These are phyloP conservation scores for Trypanosoma cruzi DNA, from an alignment of 208 protist genomes.

Conservation along the genomic window DNA sequence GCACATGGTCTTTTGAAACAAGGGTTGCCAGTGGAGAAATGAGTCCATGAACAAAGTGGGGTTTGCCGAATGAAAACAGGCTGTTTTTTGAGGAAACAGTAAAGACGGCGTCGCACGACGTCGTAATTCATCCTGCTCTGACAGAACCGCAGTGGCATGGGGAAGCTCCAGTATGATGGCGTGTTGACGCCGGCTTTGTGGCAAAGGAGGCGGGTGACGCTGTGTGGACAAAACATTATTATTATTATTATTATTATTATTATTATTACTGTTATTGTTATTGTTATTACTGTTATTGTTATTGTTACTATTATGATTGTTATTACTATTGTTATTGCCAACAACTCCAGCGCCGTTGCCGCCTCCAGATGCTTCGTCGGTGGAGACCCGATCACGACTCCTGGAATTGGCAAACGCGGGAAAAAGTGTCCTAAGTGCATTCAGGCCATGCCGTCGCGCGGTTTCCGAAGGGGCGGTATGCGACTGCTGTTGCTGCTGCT, in stretches of 20 bases:
- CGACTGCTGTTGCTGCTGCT: neutral
- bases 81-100: neutral
- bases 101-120: constrained; percentile 21
- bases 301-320: neutral
- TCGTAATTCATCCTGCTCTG: constrained; percentile 23
- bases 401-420: neutral
- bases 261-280: constrained; percentile 12
- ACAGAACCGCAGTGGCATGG: constrained; percentile 49
- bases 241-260: neutral
- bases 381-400: neutral
- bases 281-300: constrained; percentile 6
- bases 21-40: constrained; percentile 38
- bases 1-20: constrained; percentile 75
- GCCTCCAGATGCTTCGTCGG: neutral
- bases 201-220: neutral
- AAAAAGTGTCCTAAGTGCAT: neutral
- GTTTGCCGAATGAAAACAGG: constrained; percentile 23
- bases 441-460: neutral
- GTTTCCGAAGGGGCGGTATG: constrained; percentile 1
- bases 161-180: constrained; percentile 59
- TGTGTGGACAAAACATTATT: neutral
- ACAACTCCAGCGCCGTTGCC: neutral
- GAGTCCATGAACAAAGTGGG: constrained; percentile 23
- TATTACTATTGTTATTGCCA: constrained; percentile 9
- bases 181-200: neutral